Percentiles rank a stretch among this genome's conserved stretches.
phyloP scores from a whole-genome alignment of 768 basidiomycete genomes.

The Dacryopinax primogenitus region DNA sequence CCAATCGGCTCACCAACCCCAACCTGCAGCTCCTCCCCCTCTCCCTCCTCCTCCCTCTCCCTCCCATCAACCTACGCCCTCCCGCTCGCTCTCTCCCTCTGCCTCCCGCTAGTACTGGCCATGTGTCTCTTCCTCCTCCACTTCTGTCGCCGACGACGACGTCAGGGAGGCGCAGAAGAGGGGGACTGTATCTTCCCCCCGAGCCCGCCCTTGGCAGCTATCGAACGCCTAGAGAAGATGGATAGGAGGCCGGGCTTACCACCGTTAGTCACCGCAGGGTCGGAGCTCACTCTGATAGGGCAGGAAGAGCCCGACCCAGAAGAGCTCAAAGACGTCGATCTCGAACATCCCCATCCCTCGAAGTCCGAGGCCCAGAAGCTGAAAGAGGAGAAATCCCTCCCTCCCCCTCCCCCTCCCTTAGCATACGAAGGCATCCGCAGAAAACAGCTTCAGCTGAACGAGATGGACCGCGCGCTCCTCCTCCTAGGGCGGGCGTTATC shows the following conservation, averaged over 20 bases:
- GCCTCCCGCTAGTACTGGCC: background rate
- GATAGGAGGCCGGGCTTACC: background rate
- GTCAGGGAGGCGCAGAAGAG: background rate
- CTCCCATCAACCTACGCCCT: background rate
- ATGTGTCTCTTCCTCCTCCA: conserved; percentile 8
- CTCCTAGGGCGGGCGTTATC: background rate
- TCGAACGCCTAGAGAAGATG: background rate
- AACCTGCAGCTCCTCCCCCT: background rate
- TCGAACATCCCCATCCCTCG: background rate
- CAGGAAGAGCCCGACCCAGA: background rate
- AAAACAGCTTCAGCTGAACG: background rate
- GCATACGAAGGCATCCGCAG: background rate
- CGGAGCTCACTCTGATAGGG: background rate
- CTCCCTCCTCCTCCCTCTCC: background rate
- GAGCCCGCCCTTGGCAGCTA: background rate
- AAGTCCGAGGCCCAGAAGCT: background rate
- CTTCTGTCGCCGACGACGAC: background rate
- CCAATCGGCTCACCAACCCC: background rate
- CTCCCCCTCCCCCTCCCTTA: background rate
- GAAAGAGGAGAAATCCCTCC: background rate
- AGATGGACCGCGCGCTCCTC: background rate
- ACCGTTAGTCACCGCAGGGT: background rate
- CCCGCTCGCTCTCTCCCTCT: background rate
- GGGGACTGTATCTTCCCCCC: conserved; percentile 3
- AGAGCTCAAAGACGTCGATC: background rate